These are phyloP conservation scores for Cryptosporidium sp. DNA, from an alignment of 169 alveolate genomes.

Conservation along the genomic window DNA sequence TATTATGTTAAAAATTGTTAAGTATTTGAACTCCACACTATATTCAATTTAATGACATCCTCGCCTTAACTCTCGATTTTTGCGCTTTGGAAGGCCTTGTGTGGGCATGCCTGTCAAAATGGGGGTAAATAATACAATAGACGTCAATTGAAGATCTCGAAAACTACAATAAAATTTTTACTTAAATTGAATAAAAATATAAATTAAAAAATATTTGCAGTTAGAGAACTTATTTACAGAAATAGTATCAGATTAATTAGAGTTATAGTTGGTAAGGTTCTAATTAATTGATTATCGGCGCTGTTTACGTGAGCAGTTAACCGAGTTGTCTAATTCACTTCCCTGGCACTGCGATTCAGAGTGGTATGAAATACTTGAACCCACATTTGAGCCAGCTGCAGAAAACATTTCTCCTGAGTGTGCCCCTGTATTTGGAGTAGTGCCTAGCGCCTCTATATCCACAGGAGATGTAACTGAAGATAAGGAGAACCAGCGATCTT, in stretches of 20 bases:
- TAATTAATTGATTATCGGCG: neutral
- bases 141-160: slow-evolving; percentile 60
- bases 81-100: slow-evolving; percentile 61
- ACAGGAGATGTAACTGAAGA: slow-evolving; percentile 71
- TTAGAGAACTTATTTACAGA: too few relatives aligned
- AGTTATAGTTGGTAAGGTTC: neutral
- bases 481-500: slow-evolving; percentile 68
- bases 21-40: slow-evolving; percentile 53
- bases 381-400: slow-evolving; percentile 60
- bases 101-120: slow-evolving; percentile 73
- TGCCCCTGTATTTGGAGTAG: neutral
- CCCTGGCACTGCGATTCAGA: slow-evolving; percentile 20
- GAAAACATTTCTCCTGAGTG: slow-evolving; percentile 35
- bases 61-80: slow-evolving; percentile 27
- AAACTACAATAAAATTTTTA: slow-evolving; percentile 11
- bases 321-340: slow-evolving; percentile 35
- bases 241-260: neutral
- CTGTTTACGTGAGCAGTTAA: slow-evolving; percentile 25
- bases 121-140: slow-evolving; percentile 59
- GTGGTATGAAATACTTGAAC: slow-evolving; percentile 38
- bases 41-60: slow-evolving; percentile 34
- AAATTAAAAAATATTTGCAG: neutral
- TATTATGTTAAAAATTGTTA: neutral
- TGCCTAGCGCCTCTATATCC: slow-evolving; percentile 31
- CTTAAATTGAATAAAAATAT: neutral